Base-by-base conservation (phyloP, 2,329 filamentous ascomycete genomes). In the Penicillium frequentans region DNA sequence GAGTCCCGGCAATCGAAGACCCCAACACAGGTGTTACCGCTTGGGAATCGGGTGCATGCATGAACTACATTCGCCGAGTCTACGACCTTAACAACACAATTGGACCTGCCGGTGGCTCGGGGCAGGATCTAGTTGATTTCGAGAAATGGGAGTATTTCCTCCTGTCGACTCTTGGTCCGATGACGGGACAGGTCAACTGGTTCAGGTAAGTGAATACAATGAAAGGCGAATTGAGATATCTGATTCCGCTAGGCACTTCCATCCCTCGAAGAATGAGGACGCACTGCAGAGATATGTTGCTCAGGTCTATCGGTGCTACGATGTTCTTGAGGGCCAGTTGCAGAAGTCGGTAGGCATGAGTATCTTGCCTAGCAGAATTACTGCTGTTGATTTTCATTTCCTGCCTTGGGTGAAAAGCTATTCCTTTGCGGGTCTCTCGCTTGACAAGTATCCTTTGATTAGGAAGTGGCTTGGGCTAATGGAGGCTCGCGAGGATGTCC, bases 101-200 rank as follows among this genome's bases (percentile, higher is more conserved):
- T 9, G 73, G 74, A 5, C 76, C 75, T 0, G 49, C 64, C 3
- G 71, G 70, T 0, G 39, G 49, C 10, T 62, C 63, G 5, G 66
- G 59, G 42, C 77, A 79, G 55, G 76, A 76, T 21, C 53, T 64
- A 3, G 76, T 79, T 0, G 76, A 79, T 56, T 77, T 78, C 42
- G 77, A 80, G 45, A 79, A 79, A 58, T 80, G 78, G 78, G 74
- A 73, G 49, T 77, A 74, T 57, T 78, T 80, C 56, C 62, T 79
- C 23, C 56, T 79, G 21, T 71, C 71, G 0, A 77, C 73, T 0
- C 57, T 79, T 45, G 77, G 72, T 0, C 78, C 77, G 0, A 78
- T 79, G 74, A 73, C 67, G 50, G 76, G 74, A 23, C 70, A 74
- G 62, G 60, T 64, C 3, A 77, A 75, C 56, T 79, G 76, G 76